Evolutionary conservation across 768 basidiomycete genomes (phyloP), one percentile per base, ranked within the genome.

Genomic region (Auriculariales sp.): DNA sequence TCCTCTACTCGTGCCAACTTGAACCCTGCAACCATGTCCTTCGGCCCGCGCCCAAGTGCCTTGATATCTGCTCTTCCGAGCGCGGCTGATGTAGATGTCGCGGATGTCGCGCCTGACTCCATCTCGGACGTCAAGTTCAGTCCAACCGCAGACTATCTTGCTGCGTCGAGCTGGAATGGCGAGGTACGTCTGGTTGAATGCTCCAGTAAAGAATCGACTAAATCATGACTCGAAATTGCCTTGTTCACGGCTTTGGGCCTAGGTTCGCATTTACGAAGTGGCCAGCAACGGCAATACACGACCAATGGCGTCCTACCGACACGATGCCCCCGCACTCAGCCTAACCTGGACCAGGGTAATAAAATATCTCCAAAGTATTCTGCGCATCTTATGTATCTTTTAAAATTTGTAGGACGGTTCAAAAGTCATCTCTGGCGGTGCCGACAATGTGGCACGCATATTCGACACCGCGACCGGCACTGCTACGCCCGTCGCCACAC

Each of bases 241-340:
- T 51, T 12, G 10, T 49, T 46, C n/a, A 50, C 49, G 7, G 22
- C 15, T 28, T 17, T 49, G 12, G n/a, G 12, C 15, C 6, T 30
- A 53, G 52, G 53, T 53, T 14, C 34, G 53, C 9, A 35, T 53
- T 14, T 53, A 53, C 29, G 53, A 51, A 19, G 35, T 53, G 15
- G 28, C 19, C 9, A 19, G 5, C 6, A 25, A 44, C 27, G 39
- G 39, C 4, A 28, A 58, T 24, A 49, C 58, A 5, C 56, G 64
- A 36, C 62, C 63, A 12, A 65, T 64, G 49, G 67, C 68, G 0
- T 55, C 59, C 52, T 70, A 68, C 53, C 54, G 50, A 19, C 71
- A 73, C 50, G 67, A 70, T 50, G 69, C 60, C 3, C 71, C 71
- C 0, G 68, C 66, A 0, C 56, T 73, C 30, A 64, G 64, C 46